Evolutionary conservation across 805 yeast genomes (phyloP), one percentile per base, ranked within the genome.

Genomic region (Candida insectorum): DNA sequence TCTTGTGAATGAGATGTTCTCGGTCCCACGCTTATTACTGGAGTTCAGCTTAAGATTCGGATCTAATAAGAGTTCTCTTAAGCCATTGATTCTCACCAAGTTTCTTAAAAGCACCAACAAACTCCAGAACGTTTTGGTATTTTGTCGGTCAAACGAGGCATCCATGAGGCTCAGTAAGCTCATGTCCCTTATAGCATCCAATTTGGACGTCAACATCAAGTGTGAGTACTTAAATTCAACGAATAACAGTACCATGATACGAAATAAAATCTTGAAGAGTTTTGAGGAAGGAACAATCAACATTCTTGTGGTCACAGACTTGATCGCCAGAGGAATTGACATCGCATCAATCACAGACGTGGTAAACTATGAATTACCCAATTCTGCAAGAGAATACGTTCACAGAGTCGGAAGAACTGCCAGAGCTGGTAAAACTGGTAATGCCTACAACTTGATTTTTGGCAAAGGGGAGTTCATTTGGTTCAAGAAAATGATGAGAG

Each of bases 341-440:
- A 71, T 93, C 28, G 60, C 71, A 11, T 69, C 77, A 3, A 75
- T 93, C 30, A 69, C 76, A 27, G 75, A 77, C 41, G 96, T 93
- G 9, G 64, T 93, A 32, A 93, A 93, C 59, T 93, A 93, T 57
- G 97, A 93, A 52, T 58, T 88, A 34, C 98, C 99, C 15, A 70
- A 77, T 16, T 83, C 96, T 1, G 73, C 89, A 1, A 80, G 94
- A 43, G 97, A 93, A 48, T 93, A 93, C 47, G 87, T 93, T 17
- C 99, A 93, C 60, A 75, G 99, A 50, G 87, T 88, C 24, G 99
- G 99, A 25, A 80, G 99, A 65, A 89, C 97, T 0, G 97, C 97
- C 2, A 78, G 99, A 62, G 99, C 98, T 2, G 81, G 83, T 32
- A 75, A 79, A 22, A 33, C 45, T 0, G 99, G 99, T 53, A 62